phyloP scores from a whole-genome alignment of 139 green algal species.

The Chlamydomonas schloesseri region DNA sequence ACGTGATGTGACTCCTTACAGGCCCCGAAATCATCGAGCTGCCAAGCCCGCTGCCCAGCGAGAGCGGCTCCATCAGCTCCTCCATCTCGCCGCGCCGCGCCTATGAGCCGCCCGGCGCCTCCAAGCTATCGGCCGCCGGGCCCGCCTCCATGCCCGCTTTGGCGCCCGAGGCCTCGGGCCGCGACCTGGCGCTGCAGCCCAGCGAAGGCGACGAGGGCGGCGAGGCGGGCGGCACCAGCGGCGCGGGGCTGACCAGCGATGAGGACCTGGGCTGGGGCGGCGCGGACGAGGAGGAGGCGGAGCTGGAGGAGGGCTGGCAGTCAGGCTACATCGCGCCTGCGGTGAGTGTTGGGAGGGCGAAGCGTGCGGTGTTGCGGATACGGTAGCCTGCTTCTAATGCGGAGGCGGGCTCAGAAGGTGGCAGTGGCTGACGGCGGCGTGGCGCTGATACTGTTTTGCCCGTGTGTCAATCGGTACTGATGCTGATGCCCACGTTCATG shows the following conservation, averaged over 20 bases:
- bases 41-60: slow-evolving; percentile 35
- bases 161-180: slow-evolving; percentile 16
- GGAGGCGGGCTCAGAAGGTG: too few relatives aligned
- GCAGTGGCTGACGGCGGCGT: too few relatives aligned
- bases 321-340: slow-evolving; percentile 27
- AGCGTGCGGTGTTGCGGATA: too few relatives aligned
- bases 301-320: slow-evolving; percentile 37
- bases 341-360: too few relatives aligned
- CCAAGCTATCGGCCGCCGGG: neutral
- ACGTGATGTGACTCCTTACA: too few relatives aligned
- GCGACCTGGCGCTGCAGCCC: neutral
- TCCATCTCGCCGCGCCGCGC: neutral
- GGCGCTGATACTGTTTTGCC: too few relatives aligned
- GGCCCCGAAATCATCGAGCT: slow-evolving; percentile 1
- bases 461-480: too few relatives aligned
- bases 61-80: slow-evolving; percentile 25
- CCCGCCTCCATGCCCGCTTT: neutral
- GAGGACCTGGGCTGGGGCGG: slow-evolving; percentile 39
- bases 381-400: too few relatives aligned
- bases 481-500: too few relatives aligned
- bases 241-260: slow-evolving; percentile 21
- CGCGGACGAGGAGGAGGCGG: neutral
- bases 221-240: neutral
- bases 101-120: slow-evolving; percentile 31
- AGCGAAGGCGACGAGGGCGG: neutral